Conservation (phyloP, 1,284 basidiomycete species). For the Ustilago trichophora region DNA sequence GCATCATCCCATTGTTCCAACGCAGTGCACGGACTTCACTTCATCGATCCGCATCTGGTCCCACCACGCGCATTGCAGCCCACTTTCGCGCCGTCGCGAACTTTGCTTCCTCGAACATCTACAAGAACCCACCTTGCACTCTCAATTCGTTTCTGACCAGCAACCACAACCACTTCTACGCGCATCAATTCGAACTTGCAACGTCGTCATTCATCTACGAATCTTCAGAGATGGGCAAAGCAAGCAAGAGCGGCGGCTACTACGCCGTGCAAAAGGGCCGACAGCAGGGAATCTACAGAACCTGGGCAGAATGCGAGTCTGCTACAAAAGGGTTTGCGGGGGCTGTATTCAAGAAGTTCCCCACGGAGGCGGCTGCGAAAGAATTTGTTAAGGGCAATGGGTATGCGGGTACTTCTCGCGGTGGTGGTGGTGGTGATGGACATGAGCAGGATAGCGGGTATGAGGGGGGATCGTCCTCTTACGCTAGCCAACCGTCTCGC, state of each 20-base stretch:
- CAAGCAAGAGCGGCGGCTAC: constrained; percentile 24
- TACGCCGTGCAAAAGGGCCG: constrained; percentile 59
- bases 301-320: constrained; percentile 71
- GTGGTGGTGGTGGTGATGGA: too few species aligned
- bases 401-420: neutral
- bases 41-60: neutral
- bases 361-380: constrained; percentile 70
- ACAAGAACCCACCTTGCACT: too few species aligned
- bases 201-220: neutral
- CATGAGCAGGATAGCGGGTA: too few species aligned
- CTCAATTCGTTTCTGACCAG: constrained; percentile 1
- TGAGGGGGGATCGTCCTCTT: neutral
- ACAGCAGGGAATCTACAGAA: constrained; percentile 54
- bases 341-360: constrained; percentile 76
- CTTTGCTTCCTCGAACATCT: too few species aligned
- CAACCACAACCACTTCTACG: neutral
- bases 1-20: neutral
- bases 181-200: neutral
- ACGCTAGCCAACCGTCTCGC: neutral
- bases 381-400: constrained; percentile 27
- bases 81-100: too few species aligned
- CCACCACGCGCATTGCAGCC: too few species aligned
- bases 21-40: constrained; percentile 19
- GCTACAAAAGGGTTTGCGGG: constrained; percentile 73
- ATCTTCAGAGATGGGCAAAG: constrained; percentile 39